Percentiles rank a stretch among this genome's conserved stretches.
Conservation (phyloP, 768 basidiomycete genomes). For the Mycena galericulata region DNA sequence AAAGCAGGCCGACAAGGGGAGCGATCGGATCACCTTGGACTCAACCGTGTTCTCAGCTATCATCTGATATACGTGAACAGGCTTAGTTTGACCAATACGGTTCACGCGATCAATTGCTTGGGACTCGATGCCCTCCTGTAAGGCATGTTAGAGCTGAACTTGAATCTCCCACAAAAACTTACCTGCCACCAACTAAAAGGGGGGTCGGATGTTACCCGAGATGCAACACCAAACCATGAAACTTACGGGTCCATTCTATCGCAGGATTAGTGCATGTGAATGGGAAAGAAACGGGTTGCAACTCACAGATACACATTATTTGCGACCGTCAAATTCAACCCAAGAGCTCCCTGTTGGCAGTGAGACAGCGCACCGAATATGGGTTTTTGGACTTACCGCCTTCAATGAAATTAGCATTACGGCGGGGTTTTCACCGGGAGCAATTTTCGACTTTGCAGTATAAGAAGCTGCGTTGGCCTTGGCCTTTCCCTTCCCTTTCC, state of each 20-base stretch:
- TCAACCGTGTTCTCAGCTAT: slow-evolving; percentile 93
- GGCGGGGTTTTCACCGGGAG: slow-evolving; percentile 64
- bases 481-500: slow-evolving; percentile 53
- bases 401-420: slow-evolving; percentile 92
- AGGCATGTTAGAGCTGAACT: slow-evolving; percentile 23
- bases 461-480: slow-evolving; percentile 14
- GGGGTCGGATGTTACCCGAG: not conserved
- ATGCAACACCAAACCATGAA: not conserved
- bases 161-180: slow-evolving; percentile 20
- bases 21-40: slow-evolving; percentile 64
- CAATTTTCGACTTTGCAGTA: slow-evolving; percentile 23
- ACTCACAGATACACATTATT: slow-evolving; percentile 87
- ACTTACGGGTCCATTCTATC: slow-evolving; percentile 87
- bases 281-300: not conserved
- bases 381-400: slow-evolving; percentile 53
- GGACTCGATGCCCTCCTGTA: slow-evolving; percentile 83
- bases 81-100: slow-evolving; percentile 86
- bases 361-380: slow-evolving; percentile 1
- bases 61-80: slow-evolving; percentile 89
- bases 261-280: slow-evolving; percentile 18
- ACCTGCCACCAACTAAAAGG: slow-evolving; percentile 85
- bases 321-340: slow-evolving; percentile 89
- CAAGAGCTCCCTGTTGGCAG: slow-evolving; percentile 73
- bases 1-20: not conserved
- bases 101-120: slow-evolving; percentile 84